Percentiles rank a stretch among this genome's conserved stretches.
These are phyloP conservation scores for Penicillium concentricum DNA, from an alignment of 2,329 filamentous ascomycete genomes.

Conservation along the genomic window DNA sequence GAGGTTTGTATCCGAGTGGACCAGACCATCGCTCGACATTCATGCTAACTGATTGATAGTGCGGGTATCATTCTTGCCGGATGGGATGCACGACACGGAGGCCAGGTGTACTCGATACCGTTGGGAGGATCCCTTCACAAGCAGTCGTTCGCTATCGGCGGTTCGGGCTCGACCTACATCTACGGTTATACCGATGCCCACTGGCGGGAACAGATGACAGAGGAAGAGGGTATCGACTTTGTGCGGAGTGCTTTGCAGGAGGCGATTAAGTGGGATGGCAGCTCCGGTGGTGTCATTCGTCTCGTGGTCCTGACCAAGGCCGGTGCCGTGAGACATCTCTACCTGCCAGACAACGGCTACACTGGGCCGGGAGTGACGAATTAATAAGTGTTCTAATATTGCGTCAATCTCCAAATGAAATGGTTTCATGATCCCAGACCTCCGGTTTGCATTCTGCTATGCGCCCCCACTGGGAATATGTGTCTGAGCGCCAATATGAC, in stretches of 20 bases:
- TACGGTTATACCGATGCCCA: slow-evolving; percentile 98
- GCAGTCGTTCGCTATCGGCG: slow-evolving; percentile 91
- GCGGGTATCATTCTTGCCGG: slow-evolving; percentile 98
- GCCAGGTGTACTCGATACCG: slow-evolving; percentile 96
- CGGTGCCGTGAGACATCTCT: slow-evolving; percentile 89
- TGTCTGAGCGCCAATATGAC: not conserved
- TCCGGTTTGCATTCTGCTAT: not conserved
- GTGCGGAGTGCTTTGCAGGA: slow-evolving; percentile 88
- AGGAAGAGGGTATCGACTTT: slow-evolving; percentile 84
- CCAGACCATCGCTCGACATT: not conserved
- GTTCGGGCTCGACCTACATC: slow-evolving; percentile 97
- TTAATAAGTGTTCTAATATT: slow-evolving; percentile 29
- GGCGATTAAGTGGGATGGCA: slow-evolving; percentile 99
- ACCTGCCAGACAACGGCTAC: slow-evolving; percentile 91
- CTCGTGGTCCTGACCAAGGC: slow-evolving; percentile 93
- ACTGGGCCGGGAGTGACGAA: slow-evolving; percentile 62
- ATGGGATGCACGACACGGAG: slow-evolving; percentile 91
- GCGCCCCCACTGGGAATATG: not conserved
- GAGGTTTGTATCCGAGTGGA: slow-evolving; percentile 59
- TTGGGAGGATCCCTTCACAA: slow-evolving; percentile 96
- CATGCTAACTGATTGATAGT: slow-evolving; percentile 47
- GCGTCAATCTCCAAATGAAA: slow-evolving; percentile 16
- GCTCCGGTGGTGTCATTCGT: slow-evolving; percentile 95
- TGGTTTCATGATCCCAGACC: slow-evolving; percentile 12
- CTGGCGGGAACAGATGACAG: slow-evolving; percentile 93